Base-by-base conservation (phyloP, 139 green algal genomes). In the Trebouxia sp. region DNA sequence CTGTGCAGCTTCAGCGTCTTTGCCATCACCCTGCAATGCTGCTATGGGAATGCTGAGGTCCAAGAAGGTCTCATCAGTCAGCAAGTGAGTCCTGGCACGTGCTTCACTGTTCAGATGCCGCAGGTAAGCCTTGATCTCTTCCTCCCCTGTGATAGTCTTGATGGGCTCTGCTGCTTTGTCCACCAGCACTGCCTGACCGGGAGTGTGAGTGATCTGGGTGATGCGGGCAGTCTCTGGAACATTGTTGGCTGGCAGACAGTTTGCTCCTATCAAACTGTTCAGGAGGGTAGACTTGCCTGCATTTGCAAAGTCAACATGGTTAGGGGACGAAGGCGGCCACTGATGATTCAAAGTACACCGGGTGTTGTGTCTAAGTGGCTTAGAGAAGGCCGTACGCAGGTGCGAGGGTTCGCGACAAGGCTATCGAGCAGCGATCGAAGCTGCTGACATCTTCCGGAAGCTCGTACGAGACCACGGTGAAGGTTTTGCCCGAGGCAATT, bases 241-340 rank as follows among this genome's bases (percentile, higher is more conserved):
- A 66, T 94, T 95, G 89, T 88, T 94, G 53, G 88, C 85, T 17
- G 92, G 92, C 55, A 95, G 79, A 12, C 90, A 35, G 37, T 88
- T 83, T 5, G 67, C 42, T 17, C 86, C 87, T 22, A 91, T 65
- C 32, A 95, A 80, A 6, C 88, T 80, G 39, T 94, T 94, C 43
- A 95, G 82, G 62, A 95, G 83, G 4, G 92, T 95, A 43, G 80
- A 89, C 43, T 95, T 95, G 83, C 92, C 91, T 95, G 87, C 55
- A 67, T 48, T n/a, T n/a, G n/a, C 20, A 17, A 20, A 37, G 35
- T n/a, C n/a, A 76, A 76, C 17, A 76, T 58, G 48, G 48, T 17
- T 17, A n/a, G 48, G 15, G 17, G 15, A 58, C 14, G 48, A 14
- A 58, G 14, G 48, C 14, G 48, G 48, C 15, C 48, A 58, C 48